Conservation (phyloP, 129 eudicot species). For the Logfia minima region DNA sequence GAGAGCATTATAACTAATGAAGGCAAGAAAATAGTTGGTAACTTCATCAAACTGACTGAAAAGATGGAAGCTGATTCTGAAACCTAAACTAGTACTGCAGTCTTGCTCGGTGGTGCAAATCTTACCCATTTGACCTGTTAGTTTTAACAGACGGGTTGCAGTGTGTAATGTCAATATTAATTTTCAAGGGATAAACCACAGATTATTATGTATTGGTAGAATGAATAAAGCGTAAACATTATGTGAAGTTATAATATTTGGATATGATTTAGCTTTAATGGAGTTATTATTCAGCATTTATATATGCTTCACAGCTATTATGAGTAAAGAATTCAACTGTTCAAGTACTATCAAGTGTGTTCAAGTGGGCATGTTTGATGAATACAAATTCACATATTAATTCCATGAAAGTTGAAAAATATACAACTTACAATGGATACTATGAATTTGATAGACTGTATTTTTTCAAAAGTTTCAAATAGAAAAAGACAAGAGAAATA, state of each 20-base stretch:
- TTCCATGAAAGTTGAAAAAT: too few species aligned
- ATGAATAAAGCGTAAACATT: neutral
- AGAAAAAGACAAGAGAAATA: neutral
- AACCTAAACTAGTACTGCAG: slow-evolving; percentile 10
- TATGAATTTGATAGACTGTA: neutral
- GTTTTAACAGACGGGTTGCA: too few species aligned
- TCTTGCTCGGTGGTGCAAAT: neutral
- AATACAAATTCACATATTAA: too few species aligned
- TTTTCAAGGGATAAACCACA: neutral
- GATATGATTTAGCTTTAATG: neutral
- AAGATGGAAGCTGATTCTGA: slow-evolving; percentile 49
- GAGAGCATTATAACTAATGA: slow-evolving; percentile 87
- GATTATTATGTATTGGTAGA: neutral
- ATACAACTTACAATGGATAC: too few species aligned
- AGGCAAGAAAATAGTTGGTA: slow-evolving; percentile 64
- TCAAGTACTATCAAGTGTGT: neutral
- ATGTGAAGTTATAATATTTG: neutral
- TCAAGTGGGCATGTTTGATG: neutral
- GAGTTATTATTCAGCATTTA: neutral
- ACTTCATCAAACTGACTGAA: slow-evolving; percentile 72
- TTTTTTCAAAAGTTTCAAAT: neutral
- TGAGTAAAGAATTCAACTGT: neutral
- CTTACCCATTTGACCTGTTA: neutral
- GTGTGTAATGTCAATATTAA: too few species aligned
- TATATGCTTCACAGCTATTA: neutral